Evolutionary conservation across 1,284 basidiomycete genomes (phyloP).

Genomic region (Trametes polyzona): DNA sequence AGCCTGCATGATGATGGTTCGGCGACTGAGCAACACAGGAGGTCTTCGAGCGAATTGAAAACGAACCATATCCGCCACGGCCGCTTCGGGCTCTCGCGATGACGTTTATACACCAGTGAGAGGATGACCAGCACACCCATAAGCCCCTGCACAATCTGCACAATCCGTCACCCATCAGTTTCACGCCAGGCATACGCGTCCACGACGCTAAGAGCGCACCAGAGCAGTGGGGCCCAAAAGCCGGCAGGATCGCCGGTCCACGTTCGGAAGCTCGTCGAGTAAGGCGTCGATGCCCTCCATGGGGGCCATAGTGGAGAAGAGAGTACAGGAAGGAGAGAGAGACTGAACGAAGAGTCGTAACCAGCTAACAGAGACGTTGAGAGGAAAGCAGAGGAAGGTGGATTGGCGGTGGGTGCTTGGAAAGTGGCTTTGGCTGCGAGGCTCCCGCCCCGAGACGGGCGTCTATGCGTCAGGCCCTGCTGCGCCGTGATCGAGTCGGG

Average conservation of each 20-base stretch:
- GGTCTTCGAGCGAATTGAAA: not conserved
- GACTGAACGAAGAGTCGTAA: not conserved
- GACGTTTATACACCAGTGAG: constrained; percentile 87
- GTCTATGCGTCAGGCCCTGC: not conserved
- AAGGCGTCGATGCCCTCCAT: constrained; percentile 26
- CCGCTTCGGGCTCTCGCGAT: constrained; percentile 83
- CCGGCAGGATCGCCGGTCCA: constrained; percentile 65
- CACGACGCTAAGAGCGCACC: constrained; percentile 40
- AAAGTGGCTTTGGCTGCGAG: constrained; percentile 12
- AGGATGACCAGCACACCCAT: constrained; percentile 90
- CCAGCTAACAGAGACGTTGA: not conserved
- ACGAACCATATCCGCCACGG: constrained; percentile 92
- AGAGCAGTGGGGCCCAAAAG: constrained; percentile 71
- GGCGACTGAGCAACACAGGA: not conserved
- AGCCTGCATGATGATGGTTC: constrained; percentile 50
- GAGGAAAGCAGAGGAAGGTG: not conserved
- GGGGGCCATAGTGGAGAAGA: constrained; percentile 11
- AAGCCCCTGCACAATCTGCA: constrained; percentile 76
- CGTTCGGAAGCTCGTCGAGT: constrained; percentile 45
- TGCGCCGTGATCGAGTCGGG: too few relatives aligned
- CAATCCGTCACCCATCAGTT: not conserved
- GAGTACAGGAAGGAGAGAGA: constrained; percentile 1
- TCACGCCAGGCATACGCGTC: not conserved
- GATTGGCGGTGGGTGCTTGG: constrained; percentile 6
- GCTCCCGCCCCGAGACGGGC: not conserved